Conservation (phyloP, 2,329 filamentous ascomycete genomes). For the Ambrosiella xylebori region DNA sequence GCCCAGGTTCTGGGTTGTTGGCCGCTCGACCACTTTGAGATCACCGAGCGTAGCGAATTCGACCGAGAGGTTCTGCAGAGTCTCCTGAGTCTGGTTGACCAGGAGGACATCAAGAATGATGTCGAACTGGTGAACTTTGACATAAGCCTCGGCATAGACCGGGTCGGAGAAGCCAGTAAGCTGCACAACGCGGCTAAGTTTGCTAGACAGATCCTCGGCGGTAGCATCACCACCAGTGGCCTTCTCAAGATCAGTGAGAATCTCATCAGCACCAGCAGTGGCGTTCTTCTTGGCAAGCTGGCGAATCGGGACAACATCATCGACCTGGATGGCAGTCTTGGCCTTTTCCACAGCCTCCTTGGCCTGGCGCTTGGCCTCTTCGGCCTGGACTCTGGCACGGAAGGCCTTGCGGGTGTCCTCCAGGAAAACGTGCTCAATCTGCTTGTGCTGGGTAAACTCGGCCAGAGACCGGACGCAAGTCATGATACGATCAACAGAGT, state of each 20-base stretch:
- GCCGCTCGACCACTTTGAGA: constrained; percentile 91
- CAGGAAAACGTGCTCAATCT: constrained; percentile 80
- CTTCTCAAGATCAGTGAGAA: constrained; percentile 79
- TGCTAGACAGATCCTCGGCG: constrained; percentile 75
- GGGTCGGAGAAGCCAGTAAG: constrained; percentile 96
- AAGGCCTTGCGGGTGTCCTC: constrained; percentile 93
- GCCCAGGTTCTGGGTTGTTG: constrained; percentile 86
- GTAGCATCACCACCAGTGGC: constrained; percentile 78
- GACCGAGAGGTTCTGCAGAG: constrained; percentile 88
- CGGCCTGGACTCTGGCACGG: constrained; percentile 88
- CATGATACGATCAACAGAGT: constrained; percentile 98
- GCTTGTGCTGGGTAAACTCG: constrained; percentile 77
- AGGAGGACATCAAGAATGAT: constrained; percentile 92
- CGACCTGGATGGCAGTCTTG: constrained; percentile 85
- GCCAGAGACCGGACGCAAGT: constrained; percentile 83
- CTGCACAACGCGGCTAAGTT: constrained; percentile 90
- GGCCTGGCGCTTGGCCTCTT: constrained; percentile 93
- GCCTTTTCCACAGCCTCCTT: constrained; percentile 87
- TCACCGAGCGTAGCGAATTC: constrained; percentile 98
- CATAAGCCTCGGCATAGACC: constrained; percentile 97
- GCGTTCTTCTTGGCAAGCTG: constrained; percentile 86
- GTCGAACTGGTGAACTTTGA: constrained; percentile 97
- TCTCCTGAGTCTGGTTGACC: constrained; percentile 94
- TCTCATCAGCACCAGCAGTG: constrained; percentile 64
- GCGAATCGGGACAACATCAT: constrained; percentile 83